A percentile compares a stretch with the other conserved stretches of the same genome.
These are phyloP conservation scores for Danielozyma ontarioensis DNA, from an alignment of 805 yeast species.

Conservation along the genomic window DNA sequence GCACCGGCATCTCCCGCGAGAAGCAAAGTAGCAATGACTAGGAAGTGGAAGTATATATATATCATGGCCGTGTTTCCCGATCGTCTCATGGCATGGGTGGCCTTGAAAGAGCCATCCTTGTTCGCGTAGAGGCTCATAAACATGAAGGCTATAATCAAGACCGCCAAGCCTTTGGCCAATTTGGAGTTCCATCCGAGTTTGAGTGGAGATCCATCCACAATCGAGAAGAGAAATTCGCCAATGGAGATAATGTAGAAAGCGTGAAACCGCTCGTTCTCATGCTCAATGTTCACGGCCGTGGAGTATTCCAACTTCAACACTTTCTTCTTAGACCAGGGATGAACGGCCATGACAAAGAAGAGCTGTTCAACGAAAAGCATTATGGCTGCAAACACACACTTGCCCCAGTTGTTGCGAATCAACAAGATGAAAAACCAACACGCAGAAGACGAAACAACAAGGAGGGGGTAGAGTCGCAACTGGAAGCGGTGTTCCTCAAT, in stretches of 20 bases:
- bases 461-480: constrained; percentile 43
- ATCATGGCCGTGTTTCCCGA: constrained; percentile 39
- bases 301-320: constrained; percentile 40
- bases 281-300: constrained; percentile 62
- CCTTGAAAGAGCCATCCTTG: constrained; percentile 45
- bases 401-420: too few relatives aligned
- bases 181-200: constrained; percentile 40
- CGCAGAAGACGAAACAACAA: constrained; percentile 42
- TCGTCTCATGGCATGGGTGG: constrained; percentile 52
- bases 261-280: constrained; percentile 56
- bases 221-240: constrained; percentile 55
- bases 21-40: constrained; percentile 46
- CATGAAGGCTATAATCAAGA: constrained; percentile 43
- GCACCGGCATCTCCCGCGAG: constrained; percentile 59
- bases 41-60: constrained; percentile 47
- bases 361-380: constrained; percentile 39
- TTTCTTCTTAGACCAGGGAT: constrained; percentile 44
- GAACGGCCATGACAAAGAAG: constrained; percentile 33
- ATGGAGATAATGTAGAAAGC: constrained; percentile 60
- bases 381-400: too few relatives aligned
- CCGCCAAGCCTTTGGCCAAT: constrained; percentile 45
- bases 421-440: constrained; percentile 46
- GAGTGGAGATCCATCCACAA: constrained; percentile 46
- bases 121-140: constrained; percentile 51
- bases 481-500: constrained; percentile 50